Percentiles rank a stretch among this genome's conserved stretches.
Conservation (phyloP, 371 early-diverging fungal species). For the Batkoa obscura region DNA sequence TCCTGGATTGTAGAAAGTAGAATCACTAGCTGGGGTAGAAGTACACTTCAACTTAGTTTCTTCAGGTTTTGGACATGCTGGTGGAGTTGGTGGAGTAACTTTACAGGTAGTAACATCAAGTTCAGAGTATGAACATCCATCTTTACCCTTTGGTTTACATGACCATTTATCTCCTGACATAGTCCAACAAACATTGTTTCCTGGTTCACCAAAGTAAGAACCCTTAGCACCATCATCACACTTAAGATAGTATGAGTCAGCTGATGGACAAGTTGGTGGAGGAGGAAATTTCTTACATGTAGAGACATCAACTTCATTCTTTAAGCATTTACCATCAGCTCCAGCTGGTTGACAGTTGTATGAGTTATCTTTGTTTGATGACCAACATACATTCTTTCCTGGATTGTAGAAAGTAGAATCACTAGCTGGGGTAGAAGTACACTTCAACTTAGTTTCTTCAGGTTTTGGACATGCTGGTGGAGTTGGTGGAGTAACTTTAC, state of each 20-base stretch:
- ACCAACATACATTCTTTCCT: not conserved
- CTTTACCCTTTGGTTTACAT: not conserved
- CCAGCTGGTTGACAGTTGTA: not conserved
- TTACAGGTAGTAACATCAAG: not conserved
- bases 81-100: not conserved
- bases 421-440: not conserved
- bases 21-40: not conserved
- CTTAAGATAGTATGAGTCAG: not conserved
- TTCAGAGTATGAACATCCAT: not conserved
- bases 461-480: not conserved
- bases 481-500: not conserved
- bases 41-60: not conserved
- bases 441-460: not conserved
- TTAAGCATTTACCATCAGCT: not conserved
- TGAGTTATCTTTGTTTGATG: not conserved
- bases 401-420: not conserved
- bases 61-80: not conserved
- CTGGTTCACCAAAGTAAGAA: not conserved
- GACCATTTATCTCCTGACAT: not conserved
- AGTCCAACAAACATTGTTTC: not conserved
- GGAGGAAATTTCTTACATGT: not conserved
- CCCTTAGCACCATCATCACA: not conserved
- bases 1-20: not conserved
- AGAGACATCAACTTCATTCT: not conserved
- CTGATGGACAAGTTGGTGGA: not conserved